Conservation (phyloP, 306 rosid species). For the Inga oerstediana region DNA sequence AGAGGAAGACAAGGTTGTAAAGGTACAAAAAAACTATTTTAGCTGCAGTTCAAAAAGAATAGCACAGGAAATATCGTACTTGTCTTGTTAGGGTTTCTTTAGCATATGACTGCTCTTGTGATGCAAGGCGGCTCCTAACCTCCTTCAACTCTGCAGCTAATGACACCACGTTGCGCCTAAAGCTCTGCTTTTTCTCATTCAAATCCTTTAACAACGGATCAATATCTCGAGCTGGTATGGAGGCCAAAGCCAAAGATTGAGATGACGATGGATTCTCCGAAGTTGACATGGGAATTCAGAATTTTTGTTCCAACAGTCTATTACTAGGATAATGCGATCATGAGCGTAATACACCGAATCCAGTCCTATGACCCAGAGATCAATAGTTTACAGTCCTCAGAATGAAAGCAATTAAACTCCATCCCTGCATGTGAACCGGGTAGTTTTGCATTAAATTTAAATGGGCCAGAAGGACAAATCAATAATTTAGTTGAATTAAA, state of each 20-base stretch:
- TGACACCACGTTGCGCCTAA: slow-evolving; percentile 86
- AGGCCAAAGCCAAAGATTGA: slow-evolving; percentile 6
- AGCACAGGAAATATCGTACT: slow-evolving; percentile 47
- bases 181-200: slow-evolving; percentile 85
- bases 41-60: slow-evolving; percentile 26
- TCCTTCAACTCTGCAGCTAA: slow-evolving; percentile 91
- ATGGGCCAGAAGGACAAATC: slow-evolving; percentile 20
- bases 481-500: background rate
- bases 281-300: slow-evolving; percentile 56
- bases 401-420: slow-evolving; percentile 42
- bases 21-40: slow-evolving; percentile 21
- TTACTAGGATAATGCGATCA: background rate
- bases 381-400: slow-evolving; percentile 24
- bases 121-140: slow-evolving; percentile 73
- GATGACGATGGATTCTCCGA: slow-evolving; percentile 51
- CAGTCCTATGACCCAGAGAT: slow-evolving; percentile 39
- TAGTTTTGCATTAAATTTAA: slow-evolving; percentile 51
- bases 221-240: slow-evolving; percentile 45
- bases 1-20: slow-evolving; percentile 28
- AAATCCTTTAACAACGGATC: slow-evolving; percentile 87
- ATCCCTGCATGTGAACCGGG: slow-evolving; percentile 53
- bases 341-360: slow-evolving; percentile 29
- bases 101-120: slow-evolving; percentile 76
- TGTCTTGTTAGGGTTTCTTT: slow-evolving; percentile 78
- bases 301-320: slow-evolving; percentile 23